Evolutionary conservation across 148 eudicot species (phyloP).

Genomic region (Polygonum maritimum): DNA sequence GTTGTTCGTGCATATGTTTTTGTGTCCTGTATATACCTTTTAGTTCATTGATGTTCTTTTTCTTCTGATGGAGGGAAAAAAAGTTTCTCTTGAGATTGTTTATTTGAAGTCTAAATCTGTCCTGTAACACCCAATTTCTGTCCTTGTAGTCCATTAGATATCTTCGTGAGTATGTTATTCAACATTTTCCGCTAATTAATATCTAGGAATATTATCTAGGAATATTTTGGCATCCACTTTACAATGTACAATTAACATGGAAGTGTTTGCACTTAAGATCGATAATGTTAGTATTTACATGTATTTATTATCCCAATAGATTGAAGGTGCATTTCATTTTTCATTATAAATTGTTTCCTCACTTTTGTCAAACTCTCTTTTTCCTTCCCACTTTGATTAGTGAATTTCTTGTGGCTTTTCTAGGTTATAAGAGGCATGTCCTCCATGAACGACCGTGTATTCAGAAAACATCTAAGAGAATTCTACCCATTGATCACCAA

Average conservation of each 20-base stretch:
- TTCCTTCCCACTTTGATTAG: neutral
- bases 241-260: neutral
- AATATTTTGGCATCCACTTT: neutral
- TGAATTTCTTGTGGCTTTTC: constrained; percentile 15
- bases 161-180: neutral
- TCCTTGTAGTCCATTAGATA: neutral
- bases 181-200: neutral
- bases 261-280: neutral
- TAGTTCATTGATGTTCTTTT: neutral
- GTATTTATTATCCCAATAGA: too few relatives aligned
- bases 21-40: neutral
- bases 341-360: neutral
- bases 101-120: neutral
- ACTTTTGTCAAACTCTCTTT: neutral
- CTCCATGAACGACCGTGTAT: constrained; percentile 65
- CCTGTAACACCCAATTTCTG: neutral
- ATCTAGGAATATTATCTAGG: neutral
- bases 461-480: constrained; percentile 73
- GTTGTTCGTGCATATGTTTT: neutral
- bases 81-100: neutral
- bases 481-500: constrained; percentile 93
- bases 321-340: too few relatives aligned
- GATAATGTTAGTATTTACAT: neutral
- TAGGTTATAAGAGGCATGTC: constrained; percentile 94
- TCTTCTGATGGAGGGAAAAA: neutral